These are phyloP conservation scores for Pseudisothecium myosuroides DNA, from an alignment of 225 moss, liverwort and hornwort species.

Conservation along the genomic window DNA sequence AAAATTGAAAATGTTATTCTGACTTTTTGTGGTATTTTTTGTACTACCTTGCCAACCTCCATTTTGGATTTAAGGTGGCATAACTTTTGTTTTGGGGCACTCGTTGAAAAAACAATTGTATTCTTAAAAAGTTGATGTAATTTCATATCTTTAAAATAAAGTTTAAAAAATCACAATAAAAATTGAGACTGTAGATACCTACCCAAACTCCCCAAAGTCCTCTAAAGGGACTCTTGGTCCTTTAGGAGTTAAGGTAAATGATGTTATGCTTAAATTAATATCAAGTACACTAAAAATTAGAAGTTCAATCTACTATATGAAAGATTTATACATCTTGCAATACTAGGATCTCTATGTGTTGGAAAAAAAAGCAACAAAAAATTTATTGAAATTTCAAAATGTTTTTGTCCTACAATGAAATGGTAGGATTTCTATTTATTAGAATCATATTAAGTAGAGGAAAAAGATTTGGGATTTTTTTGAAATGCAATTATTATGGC, in stretches of 20 bases:
- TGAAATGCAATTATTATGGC: background rate
- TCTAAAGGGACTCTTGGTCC: accelerated
- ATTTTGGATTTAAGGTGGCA: too few relatives aligned
- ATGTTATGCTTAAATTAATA: background rate
- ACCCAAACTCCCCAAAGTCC: accelerated
- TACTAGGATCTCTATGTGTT: background rate
- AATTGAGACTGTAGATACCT: too few relatives aligned
- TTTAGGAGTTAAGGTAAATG: background rate
- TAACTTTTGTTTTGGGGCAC: accelerated
- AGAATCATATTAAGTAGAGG: background rate
- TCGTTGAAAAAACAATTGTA: background rate
- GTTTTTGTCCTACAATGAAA: background rate
- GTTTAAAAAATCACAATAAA: background rate
- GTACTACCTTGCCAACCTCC: too few relatives aligned
- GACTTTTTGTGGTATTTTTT: too few relatives aligned
- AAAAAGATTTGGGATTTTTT: background rate
- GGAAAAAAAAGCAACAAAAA: background rate
- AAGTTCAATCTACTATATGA: background rate
- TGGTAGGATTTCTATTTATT: background rate
- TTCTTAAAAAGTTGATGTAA: accelerated
- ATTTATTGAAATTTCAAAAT: background rate
- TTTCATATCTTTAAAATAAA: background rate
- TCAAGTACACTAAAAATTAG: accelerated
- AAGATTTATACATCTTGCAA: background rate
- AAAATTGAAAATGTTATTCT: too few relatives aligned